These are phyloP conservation scores for Talaromyces sp. DNA, from an alignment of 2,329 filamentous ascomycete species.

Conservation along the genomic window DNA sequence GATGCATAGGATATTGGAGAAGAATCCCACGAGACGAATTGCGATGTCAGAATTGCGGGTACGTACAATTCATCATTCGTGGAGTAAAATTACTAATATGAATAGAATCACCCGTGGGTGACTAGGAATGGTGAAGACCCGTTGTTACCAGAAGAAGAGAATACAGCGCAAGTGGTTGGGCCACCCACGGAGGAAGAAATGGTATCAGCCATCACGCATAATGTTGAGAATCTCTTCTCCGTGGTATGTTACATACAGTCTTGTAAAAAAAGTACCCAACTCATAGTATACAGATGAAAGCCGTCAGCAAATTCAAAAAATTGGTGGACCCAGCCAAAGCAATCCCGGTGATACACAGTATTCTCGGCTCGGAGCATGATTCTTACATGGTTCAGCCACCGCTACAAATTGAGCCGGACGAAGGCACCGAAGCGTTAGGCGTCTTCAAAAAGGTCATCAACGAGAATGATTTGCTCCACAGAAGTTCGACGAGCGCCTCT, in stretches of 20 bases:
- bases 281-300: constrained; percentile 66
- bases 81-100: constrained; percentile 14
- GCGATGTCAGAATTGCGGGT: constrained; percentile 78
- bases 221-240: constrained; percentile 79
- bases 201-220: constrained; percentile 82
- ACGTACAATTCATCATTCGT: constrained; percentile 35
- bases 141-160: constrained; percentile 76
- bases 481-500: constrained; percentile 8
- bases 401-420: constrained; percentile 46
- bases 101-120: constrained; percentile 86
- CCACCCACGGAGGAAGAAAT: constrained; percentile 86
- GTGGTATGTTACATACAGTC: constrained; percentile 55
- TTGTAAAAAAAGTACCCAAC: background rate
- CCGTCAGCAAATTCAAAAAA: constrained; percentile 81
- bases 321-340: constrained; percentile 59
- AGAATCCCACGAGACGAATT: constrained; percentile 78
- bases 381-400: constrained; percentile 57
- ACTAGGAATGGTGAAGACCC: constrained; percentile 74
- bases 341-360: constrained; percentile 50
- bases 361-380: constrained; percentile 54
- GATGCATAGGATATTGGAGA: constrained; percentile 70
- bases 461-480: constrained; percentile 33
- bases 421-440: constrained; percentile 41
- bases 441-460: constrained; percentile 49
- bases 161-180: constrained; percentile 75